These are phyloP conservation scores for Clarkia xantiana DNA, from an alignment of 345 rosid genomes.

Conservation along the genomic window DNA sequence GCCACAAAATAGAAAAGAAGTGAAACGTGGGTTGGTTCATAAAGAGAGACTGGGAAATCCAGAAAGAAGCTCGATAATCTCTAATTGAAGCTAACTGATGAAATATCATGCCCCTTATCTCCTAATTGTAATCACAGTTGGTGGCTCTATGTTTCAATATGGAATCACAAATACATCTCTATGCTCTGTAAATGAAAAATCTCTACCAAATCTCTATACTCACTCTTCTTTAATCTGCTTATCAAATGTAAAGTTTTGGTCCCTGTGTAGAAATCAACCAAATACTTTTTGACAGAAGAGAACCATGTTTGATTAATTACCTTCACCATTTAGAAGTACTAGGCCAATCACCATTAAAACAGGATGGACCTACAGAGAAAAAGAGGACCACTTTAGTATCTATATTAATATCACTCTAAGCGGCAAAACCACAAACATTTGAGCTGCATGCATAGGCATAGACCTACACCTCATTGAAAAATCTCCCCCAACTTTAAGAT, in stretches of 20 bases:
- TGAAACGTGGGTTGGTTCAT: no score
- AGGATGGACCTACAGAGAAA: slow-evolving; percentile 35
- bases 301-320: slow-evolving; percentile 15
- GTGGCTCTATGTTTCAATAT: no score
- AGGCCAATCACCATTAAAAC: slow-evolving; percentile 41
- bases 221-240: background rate
- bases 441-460: background rate
- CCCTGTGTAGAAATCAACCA: no score
- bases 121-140: no score
- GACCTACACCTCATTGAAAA: background rate
- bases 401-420: background rate
- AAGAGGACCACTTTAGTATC: background rate
- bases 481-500: no score
- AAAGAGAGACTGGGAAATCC: no score
- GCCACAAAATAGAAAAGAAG: no score
- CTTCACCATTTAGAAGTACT: slow-evolving; percentile 38
- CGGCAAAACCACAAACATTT: slow-evolving; percentile 1
- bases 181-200: background rate
- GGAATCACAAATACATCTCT: no score
- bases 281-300: background rate
- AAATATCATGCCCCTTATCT: no score
- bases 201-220: background rate
- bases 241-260: background rate
- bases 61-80: no score
- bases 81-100: no score